phyloP scores from a whole-genome alignment of 116 monocot species.

The Phalaenopsis hybrid region DNA sequence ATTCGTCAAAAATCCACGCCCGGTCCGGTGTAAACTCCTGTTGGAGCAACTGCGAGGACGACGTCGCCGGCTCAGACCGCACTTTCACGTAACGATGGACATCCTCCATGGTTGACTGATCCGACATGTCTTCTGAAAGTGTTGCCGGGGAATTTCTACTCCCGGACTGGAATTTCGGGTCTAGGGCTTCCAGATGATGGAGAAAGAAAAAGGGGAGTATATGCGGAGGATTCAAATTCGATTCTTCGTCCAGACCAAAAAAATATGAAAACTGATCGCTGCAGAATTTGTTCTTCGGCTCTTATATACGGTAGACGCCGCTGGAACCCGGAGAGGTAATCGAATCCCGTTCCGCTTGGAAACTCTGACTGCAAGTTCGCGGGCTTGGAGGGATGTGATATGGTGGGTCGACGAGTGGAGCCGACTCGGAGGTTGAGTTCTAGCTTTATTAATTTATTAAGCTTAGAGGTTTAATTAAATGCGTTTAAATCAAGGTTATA shows the following conservation, averaged over 20 bases:
- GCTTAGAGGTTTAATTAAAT: too few species aligned
- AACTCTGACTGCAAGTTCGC: too few species aligned
- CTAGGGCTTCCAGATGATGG: conserved; percentile 1
- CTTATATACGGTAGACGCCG: neutral
- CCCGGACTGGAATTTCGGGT: neutral
- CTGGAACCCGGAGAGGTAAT: neutral
- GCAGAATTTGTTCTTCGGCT: neutral
- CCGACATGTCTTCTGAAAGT: conserved; percentile 17
- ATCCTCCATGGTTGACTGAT: conserved; percentile 21
- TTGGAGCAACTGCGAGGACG: conserved; percentile 20
- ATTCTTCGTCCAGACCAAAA: neutral
- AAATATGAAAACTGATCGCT: neutral
- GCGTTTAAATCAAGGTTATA: too few species aligned
- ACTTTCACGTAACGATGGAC: conserved; percentile 45
- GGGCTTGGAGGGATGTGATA: too few species aligned
- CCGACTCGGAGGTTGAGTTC: too few species aligned
- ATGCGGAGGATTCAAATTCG: conserved; percentile 3
- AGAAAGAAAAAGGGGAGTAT: neutral
- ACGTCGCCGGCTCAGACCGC: conserved; percentile 40
- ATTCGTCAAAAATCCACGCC: conserved; percentile 46
- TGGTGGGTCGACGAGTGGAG: too few species aligned
- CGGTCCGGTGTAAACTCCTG: conserved; percentile 12
- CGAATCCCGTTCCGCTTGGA: neutral
- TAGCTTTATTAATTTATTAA: too few species aligned
- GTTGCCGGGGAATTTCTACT: neutral